phyloP scores from a whole-genome alignment of 2,329 filamentous ascomycete species.

The Cryphonectria radicalis region DNA sequence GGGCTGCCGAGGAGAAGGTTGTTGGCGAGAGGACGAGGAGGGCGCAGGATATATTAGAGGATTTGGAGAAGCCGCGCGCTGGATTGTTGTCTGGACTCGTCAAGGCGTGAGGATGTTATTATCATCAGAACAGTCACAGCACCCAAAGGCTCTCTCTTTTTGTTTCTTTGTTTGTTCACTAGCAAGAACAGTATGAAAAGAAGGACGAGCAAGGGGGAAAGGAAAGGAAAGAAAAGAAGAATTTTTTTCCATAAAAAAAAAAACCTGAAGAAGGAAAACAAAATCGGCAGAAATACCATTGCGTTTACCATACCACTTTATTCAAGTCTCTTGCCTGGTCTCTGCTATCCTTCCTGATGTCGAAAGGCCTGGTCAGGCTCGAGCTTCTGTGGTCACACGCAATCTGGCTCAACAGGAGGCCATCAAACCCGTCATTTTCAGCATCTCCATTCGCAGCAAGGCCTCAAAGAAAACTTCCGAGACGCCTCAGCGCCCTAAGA shows the following conservation, averaged over 20 bases:
- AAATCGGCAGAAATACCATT: background rate
- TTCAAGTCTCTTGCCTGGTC: background rate
- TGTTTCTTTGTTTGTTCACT: background rate
- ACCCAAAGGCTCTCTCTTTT: background rate
- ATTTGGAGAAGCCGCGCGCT: slow-evolving; percentile 39
- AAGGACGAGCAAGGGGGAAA: background rate
- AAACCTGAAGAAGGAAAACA: background rate
- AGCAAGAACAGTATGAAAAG: background rate
- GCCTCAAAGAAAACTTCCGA: background rate
- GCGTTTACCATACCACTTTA: background rate
- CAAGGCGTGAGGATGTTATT: slow-evolving; percentile 14
- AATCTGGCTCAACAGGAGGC: background rate
- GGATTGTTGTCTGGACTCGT: slow-evolving; percentile 27
- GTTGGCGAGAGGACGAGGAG: slow-evolving; percentile 56
- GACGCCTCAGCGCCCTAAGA: background rate
- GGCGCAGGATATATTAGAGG: slow-evolving; percentile 57
- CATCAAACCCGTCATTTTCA: background rate
- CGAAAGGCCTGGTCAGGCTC: background rate
- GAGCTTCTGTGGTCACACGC: no score
- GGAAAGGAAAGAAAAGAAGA: background rate
- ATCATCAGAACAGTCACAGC: background rate
- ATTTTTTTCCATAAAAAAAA: no score
- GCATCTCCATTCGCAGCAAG: background rate
- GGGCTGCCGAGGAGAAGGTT: slow-evolving; percentile 59
- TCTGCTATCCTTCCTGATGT: background rate